These are phyloP conservation scores for Colletotrichum kahawae DNA, from an alignment of 2,329 filamentous ascomycete species.

Conservation along the genomic window DNA sequence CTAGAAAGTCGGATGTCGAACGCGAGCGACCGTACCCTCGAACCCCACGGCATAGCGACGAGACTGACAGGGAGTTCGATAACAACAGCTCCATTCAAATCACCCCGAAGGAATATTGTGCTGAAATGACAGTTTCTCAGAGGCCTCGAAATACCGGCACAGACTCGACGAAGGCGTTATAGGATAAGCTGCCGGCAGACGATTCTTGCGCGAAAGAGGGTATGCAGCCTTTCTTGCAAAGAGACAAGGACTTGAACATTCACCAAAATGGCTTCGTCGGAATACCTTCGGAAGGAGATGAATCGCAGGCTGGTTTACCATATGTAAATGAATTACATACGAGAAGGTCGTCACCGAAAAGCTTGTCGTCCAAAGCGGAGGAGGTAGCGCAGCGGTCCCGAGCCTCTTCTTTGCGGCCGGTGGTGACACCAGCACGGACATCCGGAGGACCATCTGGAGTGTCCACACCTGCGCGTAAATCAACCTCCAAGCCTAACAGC, in stretches of 20 bases:
- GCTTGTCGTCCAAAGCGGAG: constrained; percentile 4
- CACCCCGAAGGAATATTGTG: constrained; percentile 10
- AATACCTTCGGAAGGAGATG: background rate
- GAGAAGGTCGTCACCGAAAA: background rate
- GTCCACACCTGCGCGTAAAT: constrained; percentile 13
- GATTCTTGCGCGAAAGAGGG: background rate
- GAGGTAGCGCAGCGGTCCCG: constrained; percentile 7
- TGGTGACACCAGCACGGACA: background rate
- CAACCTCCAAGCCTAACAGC: constrained; percentile 31
- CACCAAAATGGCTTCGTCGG: background rate
- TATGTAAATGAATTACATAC: background rate
- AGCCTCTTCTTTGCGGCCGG: background rate
- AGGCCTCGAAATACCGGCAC: background rate
- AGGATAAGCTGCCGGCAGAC: background rate
- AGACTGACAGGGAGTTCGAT: background rate
- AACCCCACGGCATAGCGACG: background rate
- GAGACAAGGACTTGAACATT: background rate
- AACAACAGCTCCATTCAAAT: background rate
- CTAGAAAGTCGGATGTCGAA: background rate
- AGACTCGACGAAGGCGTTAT: background rate
- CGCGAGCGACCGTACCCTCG: background rate
- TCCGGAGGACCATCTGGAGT: background rate
- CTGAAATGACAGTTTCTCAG: background rate
- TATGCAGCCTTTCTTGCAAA: background rate
- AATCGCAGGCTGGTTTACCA: background rate